Conservation (phyloP, 257 asterid species). For the Osmanthus fragrans region DNA sequence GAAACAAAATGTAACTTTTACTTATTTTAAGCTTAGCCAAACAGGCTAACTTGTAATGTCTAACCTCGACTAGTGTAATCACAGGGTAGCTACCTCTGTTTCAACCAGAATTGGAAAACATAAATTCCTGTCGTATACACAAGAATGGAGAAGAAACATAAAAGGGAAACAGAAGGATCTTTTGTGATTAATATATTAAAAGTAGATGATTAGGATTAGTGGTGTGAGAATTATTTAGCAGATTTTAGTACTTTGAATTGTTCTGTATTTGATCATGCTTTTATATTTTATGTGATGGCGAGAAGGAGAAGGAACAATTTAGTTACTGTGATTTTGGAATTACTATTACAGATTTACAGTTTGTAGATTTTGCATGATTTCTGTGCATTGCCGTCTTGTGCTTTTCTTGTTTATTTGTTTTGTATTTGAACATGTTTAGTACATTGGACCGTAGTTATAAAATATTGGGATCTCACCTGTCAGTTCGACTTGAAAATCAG, state of each 20-base stretch:
- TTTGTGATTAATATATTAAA: not conserved
- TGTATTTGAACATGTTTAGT: not conserved
- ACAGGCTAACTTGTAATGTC: not conserved
- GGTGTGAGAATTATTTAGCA: not conserved
- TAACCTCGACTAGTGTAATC: not conserved
- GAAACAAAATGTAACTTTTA: not conserved
- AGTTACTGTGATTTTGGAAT: not conserved
- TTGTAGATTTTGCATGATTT: not conserved
- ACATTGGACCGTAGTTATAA: not conserved
- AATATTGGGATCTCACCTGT: too few species aligned
- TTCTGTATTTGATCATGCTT: not conserved
- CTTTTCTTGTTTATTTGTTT: too few species aligned
- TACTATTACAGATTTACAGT: not conserved
- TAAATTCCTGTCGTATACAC: not conserved
- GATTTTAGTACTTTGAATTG: not conserved
- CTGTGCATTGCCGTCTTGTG: not conserved
- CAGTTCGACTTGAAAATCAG: too few species aligned
- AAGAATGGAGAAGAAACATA: not conserved
- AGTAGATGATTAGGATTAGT: not conserved
- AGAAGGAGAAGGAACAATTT: not conserved
- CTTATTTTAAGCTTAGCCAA: not conserved
- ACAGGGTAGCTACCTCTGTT: not conserved
- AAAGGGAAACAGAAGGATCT: not conserved
- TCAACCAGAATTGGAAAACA: not conserved
- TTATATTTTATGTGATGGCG: not conserved